A percentile compares a stretch with the other conserved stretches of the same genome.
phyloP scores from a whole-genome alignment of 1,284 basidiomycete species.

The Athelia psychrophila region DNA sequence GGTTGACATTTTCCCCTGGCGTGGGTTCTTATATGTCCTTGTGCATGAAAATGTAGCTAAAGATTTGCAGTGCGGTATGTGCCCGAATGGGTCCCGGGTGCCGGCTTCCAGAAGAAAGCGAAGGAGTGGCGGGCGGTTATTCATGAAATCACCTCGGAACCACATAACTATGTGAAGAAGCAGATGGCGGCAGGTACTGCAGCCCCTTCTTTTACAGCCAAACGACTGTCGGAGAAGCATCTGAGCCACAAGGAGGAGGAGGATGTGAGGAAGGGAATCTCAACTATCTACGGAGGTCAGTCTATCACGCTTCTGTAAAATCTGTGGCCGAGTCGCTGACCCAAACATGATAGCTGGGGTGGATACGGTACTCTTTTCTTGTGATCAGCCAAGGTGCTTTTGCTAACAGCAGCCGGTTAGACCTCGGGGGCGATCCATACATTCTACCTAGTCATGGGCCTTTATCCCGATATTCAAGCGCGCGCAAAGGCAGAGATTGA shows the following conservation, averaged over 20 bases:
- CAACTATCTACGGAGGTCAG: conserved; percentile 18
- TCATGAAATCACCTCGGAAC: conserved; percentile 22
- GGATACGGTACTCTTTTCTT: conserved; percentile 30
- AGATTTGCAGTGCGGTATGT: conserved; percentile 33
- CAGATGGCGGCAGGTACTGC: conserved; percentile 34
- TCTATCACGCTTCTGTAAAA: not conserved
- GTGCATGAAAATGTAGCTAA: conserved; percentile 1
- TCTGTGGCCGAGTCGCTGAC: conserved; percentile 22
- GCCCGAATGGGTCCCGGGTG: conserved; percentile 41
- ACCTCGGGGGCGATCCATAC: no score
- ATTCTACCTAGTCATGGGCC: no score
- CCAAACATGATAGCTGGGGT: conserved; percentile 28
- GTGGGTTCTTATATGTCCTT: conserved; percentile 20
- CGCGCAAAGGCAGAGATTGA: no score
- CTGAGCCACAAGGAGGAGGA: conserved; percentile 13
- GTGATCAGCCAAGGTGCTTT: no score
- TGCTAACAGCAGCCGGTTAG: no score
- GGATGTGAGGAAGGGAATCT: conserved; percentile 23
- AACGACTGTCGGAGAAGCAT: conserved; percentile 12
- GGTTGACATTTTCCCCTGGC: conserved; percentile 35
- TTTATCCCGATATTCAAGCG: no score
- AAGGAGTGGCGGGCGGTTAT: conserved; percentile 27
- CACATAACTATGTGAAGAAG: conserved; percentile 35
- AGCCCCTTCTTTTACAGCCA: conserved; percentile 17
- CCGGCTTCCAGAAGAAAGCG: conserved; percentile 35